Evolutionary conservation across 148 eudicot genomes (phyloP), one percentile per base, ranked within the genome.

Genomic region (Vaccinium corymbosum): DNA sequence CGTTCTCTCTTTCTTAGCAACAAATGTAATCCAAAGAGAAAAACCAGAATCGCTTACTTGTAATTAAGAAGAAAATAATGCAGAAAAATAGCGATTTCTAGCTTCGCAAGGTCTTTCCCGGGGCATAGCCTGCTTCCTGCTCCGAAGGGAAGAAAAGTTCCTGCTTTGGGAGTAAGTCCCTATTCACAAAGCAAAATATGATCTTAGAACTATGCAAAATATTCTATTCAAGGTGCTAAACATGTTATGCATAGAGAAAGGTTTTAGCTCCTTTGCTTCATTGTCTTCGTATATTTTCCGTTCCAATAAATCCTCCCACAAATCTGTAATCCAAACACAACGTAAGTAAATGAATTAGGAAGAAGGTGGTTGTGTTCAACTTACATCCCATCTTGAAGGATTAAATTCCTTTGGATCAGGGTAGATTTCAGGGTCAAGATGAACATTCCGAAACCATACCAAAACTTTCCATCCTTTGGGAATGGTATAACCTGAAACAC

Each of bases 301-400:
- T 68, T 68, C 27, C 73, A 14, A 68, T 68, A 13, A 29, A 13
- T 68, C 32, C 17, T 15, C 12, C 17, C 7, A 6, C 38, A 27
- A 29, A 68, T 29, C 16, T 38, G 2, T 4, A 32, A 29, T 29
- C 19, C 17, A 27, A 68, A 13, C 38, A 68, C 17, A 14, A 10
- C 71, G 4, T 22, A 68, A 68, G 20, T 52, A 68, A 12, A 5
- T 29, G 52, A 64, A 71, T n/a, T 46, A 6, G 66, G 49, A 42
- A 52, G 62, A 29, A 79, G 70, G 7, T 25, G 6, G 25, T 20
- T 1, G 3, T 56, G 13, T 72, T 6, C 61, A 76, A 92, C 99
- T 93, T 88, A 97, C 99, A 86, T 93, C 92, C 99, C 99, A 97
- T 93, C 99, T 89, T 1, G 91, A 90, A 56, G 99, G 99, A 82